A percentile compares a stretch with the other conserved stretches of the same genome.
Evolutionary conservation across 108 stramenopile species (phyloP).

Genomic region (Chaetoceros muelleri): DNA sequence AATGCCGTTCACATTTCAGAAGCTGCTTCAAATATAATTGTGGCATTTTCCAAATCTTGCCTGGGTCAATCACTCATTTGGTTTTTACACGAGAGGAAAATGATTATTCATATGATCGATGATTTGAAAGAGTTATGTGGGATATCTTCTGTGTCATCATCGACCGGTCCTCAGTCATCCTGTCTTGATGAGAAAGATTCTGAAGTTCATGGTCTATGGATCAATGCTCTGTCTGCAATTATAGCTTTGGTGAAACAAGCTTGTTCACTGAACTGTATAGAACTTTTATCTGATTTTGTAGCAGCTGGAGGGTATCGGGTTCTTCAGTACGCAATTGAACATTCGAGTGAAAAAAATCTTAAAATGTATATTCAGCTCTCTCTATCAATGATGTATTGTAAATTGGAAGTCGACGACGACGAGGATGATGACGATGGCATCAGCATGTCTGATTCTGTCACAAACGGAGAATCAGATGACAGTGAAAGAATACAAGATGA

Average conservation of each 20-base stretch:
- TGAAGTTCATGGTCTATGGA: slow-evolving; percentile 78
- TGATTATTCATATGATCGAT: slow-evolving; percentile 91
- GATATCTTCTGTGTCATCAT: slow-evolving; percentile 22
- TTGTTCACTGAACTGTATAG: slow-evolving; percentile 54
- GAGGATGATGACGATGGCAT: slow-evolving; percentile 7
- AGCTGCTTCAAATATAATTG: slow-evolving; percentile 78
- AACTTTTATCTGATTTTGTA: slow-evolving; percentile 82
- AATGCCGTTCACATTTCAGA: slow-evolving; percentile 78
- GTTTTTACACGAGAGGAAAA: slow-evolving; percentile 88
- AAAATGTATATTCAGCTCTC: slow-evolving; percentile 73
- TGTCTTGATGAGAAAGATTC: slow-evolving; percentile 72
- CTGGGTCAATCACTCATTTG: slow-evolving; percentile 76
- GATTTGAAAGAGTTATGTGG: slow-evolving; percentile 86
- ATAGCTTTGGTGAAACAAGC: slow-evolving; percentile 63
- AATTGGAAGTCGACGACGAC: slow-evolving; percentile 20
- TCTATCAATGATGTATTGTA: slow-evolving; percentile 50
- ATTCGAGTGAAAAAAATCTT: slow-evolving; percentile 52
- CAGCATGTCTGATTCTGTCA: slow-evolving; percentile 12
- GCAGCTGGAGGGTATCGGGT: slow-evolving; percentile 83
- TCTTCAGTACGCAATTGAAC: slow-evolving; percentile 55
- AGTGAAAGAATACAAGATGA: slow-evolving; percentile 14
- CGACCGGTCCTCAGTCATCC: slow-evolving; percentile 8
- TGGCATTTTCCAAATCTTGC: slow-evolving; percentile 67
- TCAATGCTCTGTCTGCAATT: slow-evolving; percentile 68
- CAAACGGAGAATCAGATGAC: not conserved